Evolutionary conservation across 208 protist species (phyloP).

Genomic region (Kentomonas sorsogonicus): DNA sequence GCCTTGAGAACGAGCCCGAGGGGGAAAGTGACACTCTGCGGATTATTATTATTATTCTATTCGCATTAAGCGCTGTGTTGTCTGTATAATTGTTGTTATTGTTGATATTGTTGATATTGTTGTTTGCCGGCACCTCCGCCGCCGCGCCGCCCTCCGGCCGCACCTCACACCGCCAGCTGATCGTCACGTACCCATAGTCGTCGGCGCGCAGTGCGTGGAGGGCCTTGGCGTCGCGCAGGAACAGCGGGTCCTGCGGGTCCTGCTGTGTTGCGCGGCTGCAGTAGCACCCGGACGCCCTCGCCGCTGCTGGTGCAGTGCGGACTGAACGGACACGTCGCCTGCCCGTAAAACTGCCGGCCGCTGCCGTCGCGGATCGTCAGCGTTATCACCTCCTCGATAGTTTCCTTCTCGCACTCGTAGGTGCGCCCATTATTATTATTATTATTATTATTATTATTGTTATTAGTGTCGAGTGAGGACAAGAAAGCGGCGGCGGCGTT

Average conservation of each 20-base stretch:
- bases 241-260: constrained; percentile 54
- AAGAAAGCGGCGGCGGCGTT: background rate
- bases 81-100: constrained; percentile 3
- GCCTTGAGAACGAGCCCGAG: constrained; percentile 67
- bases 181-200: constrained; percentile 75
- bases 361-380: constrained; percentile 48
- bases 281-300: constrained; percentile 62
- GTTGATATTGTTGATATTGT: constrained; percentile 5
- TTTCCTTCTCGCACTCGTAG: constrained; percentile 1
- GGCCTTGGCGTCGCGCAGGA: constrained; percentile 38
- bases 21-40: constrained; percentile 33
- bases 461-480: background rate
- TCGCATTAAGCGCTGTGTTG: background rate
- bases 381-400: constrained; percentile 45
- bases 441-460: background rate
- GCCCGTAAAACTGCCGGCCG: constrained; percentile 35
- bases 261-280: constrained; percentile 65
- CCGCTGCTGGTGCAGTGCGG: constrained; percentile 45
- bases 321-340: constrained; percentile 73
- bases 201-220: constrained; percentile 52
- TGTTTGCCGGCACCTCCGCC: background rate
- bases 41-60: background rate
- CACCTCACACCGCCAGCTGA: constrained; percentile 76
- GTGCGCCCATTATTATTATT: constrained; percentile 5
- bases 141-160: constrained; percentile 57